These are phyloP conservation scores for Yamadazyma insecticola DNA, from an alignment of 805 yeast genomes.

Conservation along the genomic window DNA sequence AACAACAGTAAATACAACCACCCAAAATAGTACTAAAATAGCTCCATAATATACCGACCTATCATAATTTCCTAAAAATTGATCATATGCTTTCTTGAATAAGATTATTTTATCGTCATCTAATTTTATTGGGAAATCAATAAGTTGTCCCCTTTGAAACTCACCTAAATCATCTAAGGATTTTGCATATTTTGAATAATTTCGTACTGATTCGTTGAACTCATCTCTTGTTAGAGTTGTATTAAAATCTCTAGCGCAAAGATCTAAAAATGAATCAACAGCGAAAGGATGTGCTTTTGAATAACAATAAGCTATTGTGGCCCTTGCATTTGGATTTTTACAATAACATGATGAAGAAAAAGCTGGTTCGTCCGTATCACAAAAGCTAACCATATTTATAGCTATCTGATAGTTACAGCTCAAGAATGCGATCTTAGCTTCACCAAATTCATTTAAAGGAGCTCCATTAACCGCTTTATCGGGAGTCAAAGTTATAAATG, in stretches of 20 bases:
- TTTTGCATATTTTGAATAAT: conserved; percentile 15
- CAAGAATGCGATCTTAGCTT: conserved; percentile 23
- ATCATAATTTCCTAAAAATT: conserved; percentile 38
- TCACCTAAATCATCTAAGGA: conserved; percentile 9
- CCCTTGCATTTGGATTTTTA: conserved; percentile 25
- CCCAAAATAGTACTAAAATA: conserved; percentile 29
- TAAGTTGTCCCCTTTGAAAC: conserved; percentile 4
- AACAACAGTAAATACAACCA: conserved; percentile 18
- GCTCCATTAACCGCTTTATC: conserved; percentile 32
- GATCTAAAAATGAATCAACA: conserved; percentile 18
- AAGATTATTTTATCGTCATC: conserved; percentile 14
- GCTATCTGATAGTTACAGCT: conserved; percentile 26
- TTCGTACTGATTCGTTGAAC: conserved; percentile 17
- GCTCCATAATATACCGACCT: conserved; percentile 42
- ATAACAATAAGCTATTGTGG: conserved; percentile 36
- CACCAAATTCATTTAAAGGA: conserved; percentile 26
- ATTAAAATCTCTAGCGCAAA: conserved; percentile 20
- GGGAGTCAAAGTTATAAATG: conserved; percentile 26
- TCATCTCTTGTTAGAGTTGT: conserved; percentile 16
- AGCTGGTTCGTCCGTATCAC: conserved; percentile 9
- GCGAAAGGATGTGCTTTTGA: conserved; percentile 18
- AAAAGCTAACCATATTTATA: conserved; percentile 15
- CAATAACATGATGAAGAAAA: conserved; percentile 19
- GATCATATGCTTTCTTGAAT: conserved; percentile 26
- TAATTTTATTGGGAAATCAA: conserved; percentile 23